These are phyloP conservation scores for Boletus insuetus DNA, from an alignment of 768 basidiomycete genomes.

Conservation along the genomic window DNA sequence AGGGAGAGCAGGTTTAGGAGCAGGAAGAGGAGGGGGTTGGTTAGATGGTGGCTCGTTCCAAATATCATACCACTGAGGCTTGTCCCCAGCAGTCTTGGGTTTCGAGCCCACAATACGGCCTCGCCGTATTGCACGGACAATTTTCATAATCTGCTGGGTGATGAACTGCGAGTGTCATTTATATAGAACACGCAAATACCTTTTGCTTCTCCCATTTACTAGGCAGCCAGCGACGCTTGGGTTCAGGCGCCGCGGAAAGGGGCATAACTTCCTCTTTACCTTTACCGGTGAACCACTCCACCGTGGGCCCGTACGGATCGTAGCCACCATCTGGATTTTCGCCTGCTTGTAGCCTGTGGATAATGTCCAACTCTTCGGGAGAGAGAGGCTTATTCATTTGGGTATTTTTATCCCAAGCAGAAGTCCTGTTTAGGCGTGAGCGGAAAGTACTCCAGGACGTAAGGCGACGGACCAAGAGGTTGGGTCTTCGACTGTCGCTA, in stretches of 20 bases:
- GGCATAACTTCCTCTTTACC: slow-evolving; percentile 96
- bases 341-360: slow-evolving; percentile 81
- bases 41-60: slow-evolving; percentile 81
- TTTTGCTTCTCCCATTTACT: slow-evolving; percentile 99
- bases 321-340: slow-evolving; percentile 91
- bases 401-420: slow-evolving; percentile 85
- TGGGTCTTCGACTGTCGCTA: slow-evolving; percentile 90
- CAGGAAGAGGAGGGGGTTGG: slow-evolving; percentile 85
- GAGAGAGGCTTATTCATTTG: slow-evolving; percentile 86
- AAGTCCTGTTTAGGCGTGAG: slow-evolving; percentile 56
- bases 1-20: slow-evolving; percentile 87
- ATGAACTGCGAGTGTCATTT: slow-evolving; percentile 1
- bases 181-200: slow-evolving; percentile 41
- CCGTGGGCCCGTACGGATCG: slow-evolving; percentile 90
- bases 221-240: slow-evolving; percentile 93
- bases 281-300: slow-evolving; percentile 97
- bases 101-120: slow-evolving; percentile 91
- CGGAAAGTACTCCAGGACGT: neutral
- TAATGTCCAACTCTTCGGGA: slow-evolving; percentile 91
- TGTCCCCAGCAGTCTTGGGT: slow-evolving; percentile 64
- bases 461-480: slow-evolving; percentile 65
- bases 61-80: slow-evolving; percentile 78
- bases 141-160: slow-evolving; percentile 89
- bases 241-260: slow-evolving; percentile 85
- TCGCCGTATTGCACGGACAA: slow-evolving; percentile 95